Evolutionary conservation across 2,329 filamentous ascomycete species (phyloP).

Genomic region (Diaporthe aspalathi): DNA sequence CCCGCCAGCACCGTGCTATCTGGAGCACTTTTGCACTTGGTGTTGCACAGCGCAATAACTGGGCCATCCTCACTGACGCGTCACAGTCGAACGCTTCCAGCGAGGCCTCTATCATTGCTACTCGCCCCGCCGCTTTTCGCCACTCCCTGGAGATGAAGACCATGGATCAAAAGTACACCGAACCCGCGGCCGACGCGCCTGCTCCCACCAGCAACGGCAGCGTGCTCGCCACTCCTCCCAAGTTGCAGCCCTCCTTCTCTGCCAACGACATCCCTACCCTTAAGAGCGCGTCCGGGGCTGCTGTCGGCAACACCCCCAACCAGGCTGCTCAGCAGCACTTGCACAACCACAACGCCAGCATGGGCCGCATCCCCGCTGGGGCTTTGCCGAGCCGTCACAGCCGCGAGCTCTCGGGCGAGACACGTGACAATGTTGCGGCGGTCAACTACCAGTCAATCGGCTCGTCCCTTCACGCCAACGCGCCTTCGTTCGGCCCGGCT

Average conservation of each 20-base stretch:
- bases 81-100: conserved; percentile 51
- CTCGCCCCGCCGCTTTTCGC: conserved; percentile 62
- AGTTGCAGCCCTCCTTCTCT: conserved; percentile 89
- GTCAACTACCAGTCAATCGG: conserved; percentile 70
- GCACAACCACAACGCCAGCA: conserved; percentile 83
- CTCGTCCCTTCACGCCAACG: conserved; percentile 82
- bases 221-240: conserved; percentile 72
- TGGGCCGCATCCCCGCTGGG: conserved; percentile 80
- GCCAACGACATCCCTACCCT: conserved; percentile 88
- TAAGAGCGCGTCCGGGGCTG: conserved; percentile 72
- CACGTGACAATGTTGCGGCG: conserved; percentile 53
- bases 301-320: conserved; percentile 63
- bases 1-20: conserved; percentile 76
- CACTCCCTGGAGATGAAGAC: conserved; percentile 68
- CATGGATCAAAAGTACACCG: conserved; percentile 60
- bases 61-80: conserved; percentile 50
- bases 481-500: conserved; percentile 80
- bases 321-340: conserved; percentile 72
- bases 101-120: conserved; percentile 60
- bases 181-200: conserved; percentile 54
- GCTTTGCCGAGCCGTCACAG: conserved; percentile 75
- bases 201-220: conserved; percentile 57
- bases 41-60: conserved; percentile 52
- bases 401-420: conserved; percentile 71
- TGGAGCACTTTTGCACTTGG: conserved; percentile 66